phyloP scores from a whole-genome alignment of 2,329 filamentous ascomycete species.

The Ascochyta viciae-villosae region DNA sequence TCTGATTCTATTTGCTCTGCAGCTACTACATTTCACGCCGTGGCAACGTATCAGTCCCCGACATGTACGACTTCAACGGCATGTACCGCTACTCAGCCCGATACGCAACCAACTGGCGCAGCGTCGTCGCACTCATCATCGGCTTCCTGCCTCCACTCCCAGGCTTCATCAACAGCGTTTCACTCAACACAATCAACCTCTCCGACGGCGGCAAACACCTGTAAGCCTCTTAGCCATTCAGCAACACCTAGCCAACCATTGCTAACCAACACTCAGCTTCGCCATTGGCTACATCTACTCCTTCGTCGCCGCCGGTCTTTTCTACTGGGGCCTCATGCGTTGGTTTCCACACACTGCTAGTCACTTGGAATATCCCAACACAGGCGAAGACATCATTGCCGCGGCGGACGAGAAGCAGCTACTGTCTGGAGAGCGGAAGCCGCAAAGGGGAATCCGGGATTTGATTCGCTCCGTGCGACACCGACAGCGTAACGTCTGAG shows the following conservation, averaged over 20 bases:
- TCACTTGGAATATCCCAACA: slow-evolving; percentile 78
- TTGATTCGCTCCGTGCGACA: neutral
- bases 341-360: slow-evolving; percentile 72
- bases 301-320: slow-evolving; percentile 43
- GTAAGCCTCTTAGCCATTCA: slow-evolving; percentile 17
- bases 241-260: neutral
- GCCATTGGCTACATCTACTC: slow-evolving; percentile 49
- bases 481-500: neutral
- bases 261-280: slow-evolving; percentile 26
- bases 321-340: slow-evolving; percentile 45
- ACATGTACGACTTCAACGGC: slow-evolving; percentile 37
- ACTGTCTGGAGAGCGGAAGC: slow-evolving; percentile 10
- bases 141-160: slow-evolving; percentile 34
- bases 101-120: slow-evolving; percentile 34
- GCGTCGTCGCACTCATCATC: slow-evolving; percentile 32
- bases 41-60: slow-evolving; percentile 31
- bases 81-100: slow-evolving; percentile 34
- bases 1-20: neutral
- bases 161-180: slow-evolving; percentile 33
- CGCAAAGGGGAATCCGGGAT: slow-evolving; percentile 11
- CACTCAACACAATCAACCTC: slow-evolving; percentile 23
- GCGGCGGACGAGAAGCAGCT: slow-evolving; percentile 41
- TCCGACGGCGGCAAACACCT: slow-evolving; percentile 32
- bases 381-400: slow-evolving; percentile 65
- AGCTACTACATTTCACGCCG: slow-evolving; percentile 32